Evolutionary conservation across 345 rosid genomes (phyloP).

Genomic region (Punica granatum): DNA sequence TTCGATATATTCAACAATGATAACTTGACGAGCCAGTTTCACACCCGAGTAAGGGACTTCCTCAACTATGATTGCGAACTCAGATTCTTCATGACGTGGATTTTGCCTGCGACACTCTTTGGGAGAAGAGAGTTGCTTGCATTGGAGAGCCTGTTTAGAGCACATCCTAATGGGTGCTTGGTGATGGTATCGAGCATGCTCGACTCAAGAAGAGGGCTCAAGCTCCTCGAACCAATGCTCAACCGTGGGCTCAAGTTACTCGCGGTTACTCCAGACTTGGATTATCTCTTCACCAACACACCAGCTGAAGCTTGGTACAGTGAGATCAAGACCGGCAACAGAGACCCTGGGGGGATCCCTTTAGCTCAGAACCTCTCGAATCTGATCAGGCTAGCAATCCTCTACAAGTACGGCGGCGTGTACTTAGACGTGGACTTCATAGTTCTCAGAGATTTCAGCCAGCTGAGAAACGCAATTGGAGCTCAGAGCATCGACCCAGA

Average conservation of each 20-base stretch:
- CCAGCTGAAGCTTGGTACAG: constrained; percentile 57
- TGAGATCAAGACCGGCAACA: constrained; percentile 43
- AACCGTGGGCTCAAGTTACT: constrained; percentile 36
- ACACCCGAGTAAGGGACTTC: constrained; percentile 38
- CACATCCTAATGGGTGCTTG: constrained; percentile 58
- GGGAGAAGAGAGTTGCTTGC: constrained; percentile 50
- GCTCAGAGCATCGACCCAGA: constrained; percentile 50
- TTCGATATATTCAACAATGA: constrained; percentile 46
- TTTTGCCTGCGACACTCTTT: constrained; percentile 39
- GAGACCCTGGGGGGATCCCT: constrained; percentile 71
- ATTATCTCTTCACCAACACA: constrained; percentile 42
- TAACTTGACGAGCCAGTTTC: constrained; percentile 32
- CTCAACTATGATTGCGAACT: constrained; percentile 42
- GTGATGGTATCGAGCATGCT: constrained; percentile 54
- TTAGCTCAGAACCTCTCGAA: constrained; percentile 70
- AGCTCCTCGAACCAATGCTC: constrained; percentile 39
- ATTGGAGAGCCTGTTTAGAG: constrained; percentile 53
- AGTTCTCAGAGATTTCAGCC: constrained; percentile 43
- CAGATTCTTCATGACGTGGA: constrained; percentile 76
- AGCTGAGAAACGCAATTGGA: constrained; percentile 55
- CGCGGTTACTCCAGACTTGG: constrained; percentile 53
- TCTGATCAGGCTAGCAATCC: constrained; percentile 49
- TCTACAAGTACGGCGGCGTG: constrained; percentile 72
- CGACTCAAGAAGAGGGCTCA: constrained; percentile 45
- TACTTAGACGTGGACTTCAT: constrained; percentile 72